Conservation (phyloP, 768 basidiomycete species). For the Suillus variegatus region DNA sequence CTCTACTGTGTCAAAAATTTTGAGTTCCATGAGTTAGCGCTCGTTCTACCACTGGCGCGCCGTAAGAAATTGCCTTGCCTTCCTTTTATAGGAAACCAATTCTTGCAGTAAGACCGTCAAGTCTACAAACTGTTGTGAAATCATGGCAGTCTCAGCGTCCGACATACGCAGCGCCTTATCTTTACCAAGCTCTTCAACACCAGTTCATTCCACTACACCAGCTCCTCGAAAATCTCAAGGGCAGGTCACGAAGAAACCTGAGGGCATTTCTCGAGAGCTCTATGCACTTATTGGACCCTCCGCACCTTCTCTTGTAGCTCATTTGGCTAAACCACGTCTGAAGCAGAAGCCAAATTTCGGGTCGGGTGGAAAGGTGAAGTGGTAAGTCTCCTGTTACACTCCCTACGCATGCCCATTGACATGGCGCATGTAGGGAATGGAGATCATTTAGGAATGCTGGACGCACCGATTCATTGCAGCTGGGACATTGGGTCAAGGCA, state of each 20-base stretch:
- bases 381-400: constrained; percentile 44
- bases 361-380: constrained; percentile 63
- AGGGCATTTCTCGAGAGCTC: constrained; percentile 91
- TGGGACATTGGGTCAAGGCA: constrained; percentile 84
- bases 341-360: constrained; percentile 85
- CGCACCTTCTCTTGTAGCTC: constrained; percentile 80
- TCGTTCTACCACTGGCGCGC: neutral
- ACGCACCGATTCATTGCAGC: constrained; percentile 64
- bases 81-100: neutral
- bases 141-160: constrained; percentile 70
- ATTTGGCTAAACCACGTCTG: constrained; percentile 77
- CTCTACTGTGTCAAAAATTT: no score
- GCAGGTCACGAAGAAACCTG: constrained; percentile 62
- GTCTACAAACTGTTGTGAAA: neutral
- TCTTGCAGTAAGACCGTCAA: neutral
- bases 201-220: constrained; percentile 44
- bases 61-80: neutral
- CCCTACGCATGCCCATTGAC: neutral
- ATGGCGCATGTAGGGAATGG: constrained; percentile 61
- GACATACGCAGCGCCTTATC: constrained; percentile 87
- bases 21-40: no score
- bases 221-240: constrained; percentile 46
- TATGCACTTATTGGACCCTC: constrained; percentile 95
- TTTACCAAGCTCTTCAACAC: constrained; percentile 45
- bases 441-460: constrained; percentile 71